A percentile compares a stretch with the other conserved stretches of the same genome.
Evolutionary conservation across 371 early-diverging fungal genomes (phyloP).

Genomic region (Coemansia sp.): DNA sequence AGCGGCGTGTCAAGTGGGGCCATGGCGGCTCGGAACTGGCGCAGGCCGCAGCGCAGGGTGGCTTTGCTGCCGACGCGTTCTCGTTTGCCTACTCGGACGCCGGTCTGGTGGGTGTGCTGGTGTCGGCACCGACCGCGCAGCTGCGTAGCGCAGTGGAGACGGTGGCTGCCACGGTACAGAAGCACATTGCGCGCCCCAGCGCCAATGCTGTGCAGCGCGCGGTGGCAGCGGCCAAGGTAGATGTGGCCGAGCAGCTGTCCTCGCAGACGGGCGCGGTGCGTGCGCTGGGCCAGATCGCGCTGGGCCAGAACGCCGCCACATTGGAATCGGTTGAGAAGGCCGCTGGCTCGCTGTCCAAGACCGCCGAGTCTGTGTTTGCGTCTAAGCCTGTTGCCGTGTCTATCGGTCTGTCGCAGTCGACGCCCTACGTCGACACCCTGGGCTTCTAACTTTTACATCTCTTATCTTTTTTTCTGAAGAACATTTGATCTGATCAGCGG

Average conservation of each 20-base stretch:
- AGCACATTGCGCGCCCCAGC: constrained; percentile 60
- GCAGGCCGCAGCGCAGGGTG: constrained; percentile 63
- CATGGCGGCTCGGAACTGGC: constrained; percentile 71
- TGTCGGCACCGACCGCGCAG: constrained; percentile 63
- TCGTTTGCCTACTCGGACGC: constrained; percentile 89
- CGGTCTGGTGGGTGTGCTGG: constrained; percentile 86
- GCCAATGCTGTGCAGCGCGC: constrained; percentile 74
- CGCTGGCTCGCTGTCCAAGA: constrained; percentile 61
- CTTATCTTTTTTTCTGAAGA: not conserved
- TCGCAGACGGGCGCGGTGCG: constrained; percentile 62
- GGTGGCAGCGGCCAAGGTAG: constrained; percentile 82
- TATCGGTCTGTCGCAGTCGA: constrained; percentile 70
- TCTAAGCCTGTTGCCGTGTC: constrained; percentile 81
- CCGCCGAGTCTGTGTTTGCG: constrained; percentile 67
- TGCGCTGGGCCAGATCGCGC: constrained; percentile 59
- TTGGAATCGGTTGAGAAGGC: constrained; percentile 58
- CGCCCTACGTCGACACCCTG: constrained; percentile 86
- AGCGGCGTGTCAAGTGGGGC: constrained; percentile 73
- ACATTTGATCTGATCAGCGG: too few species aligned
- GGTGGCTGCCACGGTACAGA: constrained; percentile 70
- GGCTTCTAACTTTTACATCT: constrained; percentile 32
- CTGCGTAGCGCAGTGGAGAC: constrained; percentile 64
- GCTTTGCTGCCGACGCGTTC: constrained; percentile 72
- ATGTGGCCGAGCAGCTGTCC: constrained; percentile 64
- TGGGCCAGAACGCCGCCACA: constrained; percentile 63